A percentile compares a stretch with the other conserved stretches of the same genome.
Conservation (phyloP, 441 rosid genomes). For the Bruguiera hainesii region DNA sequence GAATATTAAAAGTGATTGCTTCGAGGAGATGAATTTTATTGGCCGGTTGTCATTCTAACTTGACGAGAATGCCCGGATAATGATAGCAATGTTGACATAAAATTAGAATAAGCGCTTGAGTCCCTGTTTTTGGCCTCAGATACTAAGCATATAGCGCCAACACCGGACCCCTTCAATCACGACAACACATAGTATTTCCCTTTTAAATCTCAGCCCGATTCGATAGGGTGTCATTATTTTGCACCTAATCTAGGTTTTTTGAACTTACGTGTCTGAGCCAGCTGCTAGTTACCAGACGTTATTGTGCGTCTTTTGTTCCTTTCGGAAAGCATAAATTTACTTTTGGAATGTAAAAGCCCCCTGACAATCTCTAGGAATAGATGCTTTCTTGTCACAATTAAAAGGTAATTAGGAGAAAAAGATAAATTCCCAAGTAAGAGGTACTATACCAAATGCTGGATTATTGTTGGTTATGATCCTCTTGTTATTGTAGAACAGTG, state of each 20-base stretch:
- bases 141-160: conserved; percentile 15
- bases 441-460: too few relatives aligned
- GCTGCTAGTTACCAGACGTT: too few relatives aligned
- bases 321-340: too few relatives aligned
- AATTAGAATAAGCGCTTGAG: conserved; percentile 14
- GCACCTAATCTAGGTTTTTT: conserved; percentile 23
- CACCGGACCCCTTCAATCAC: conserved; percentile 36
- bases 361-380: too few relatives aligned
- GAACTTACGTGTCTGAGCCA: conserved; percentile 5
- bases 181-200: conserved; percentile 18
- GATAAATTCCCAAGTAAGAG: too few relatives aligned
- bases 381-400: too few relatives aligned
- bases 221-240: conserved; percentile 21
- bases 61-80: conserved; percentile 32
- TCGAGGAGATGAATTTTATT: conserved; percentile 23
- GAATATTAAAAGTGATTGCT: conserved; percentile 22
- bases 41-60: conserved; percentile 42
- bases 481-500: too few relatives aligned
- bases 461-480: too few relatives aligned
- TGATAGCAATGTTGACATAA: conserved; percentile 41
- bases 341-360: too few relatives aligned
- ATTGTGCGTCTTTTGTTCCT: too few relatives aligned
- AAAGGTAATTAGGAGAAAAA: too few relatives aligned
- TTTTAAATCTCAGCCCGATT: neutral
- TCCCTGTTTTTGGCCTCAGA: conserved; percentile 28